phyloP scores from a whole-genome alignment of 108 stramenopile species.

The Nitzschia sp. region DNA sequence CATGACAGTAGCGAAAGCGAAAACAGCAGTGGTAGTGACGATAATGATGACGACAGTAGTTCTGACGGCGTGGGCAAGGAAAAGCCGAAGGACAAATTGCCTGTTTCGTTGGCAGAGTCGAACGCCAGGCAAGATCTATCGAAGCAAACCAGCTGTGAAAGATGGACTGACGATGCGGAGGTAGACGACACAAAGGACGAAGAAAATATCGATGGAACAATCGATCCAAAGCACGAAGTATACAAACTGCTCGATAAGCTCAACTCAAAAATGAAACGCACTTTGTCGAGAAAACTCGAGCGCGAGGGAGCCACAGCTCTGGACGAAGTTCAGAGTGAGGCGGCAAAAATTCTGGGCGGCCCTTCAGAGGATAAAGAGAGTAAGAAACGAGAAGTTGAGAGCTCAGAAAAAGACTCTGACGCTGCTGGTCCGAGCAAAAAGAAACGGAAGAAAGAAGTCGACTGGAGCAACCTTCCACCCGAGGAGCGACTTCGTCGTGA shows the following conservation, averaged over 20 bases:
- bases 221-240: slow-evolving; percentile 35
- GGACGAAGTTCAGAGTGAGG: slow-evolving; percentile 30
- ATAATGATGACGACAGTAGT: slow-evolving; percentile 1
- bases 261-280: slow-evolving; percentile 70
- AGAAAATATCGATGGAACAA: slow-evolving; percentile 17
- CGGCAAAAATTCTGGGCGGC: slow-evolving; percentile 23
- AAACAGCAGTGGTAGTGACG: slow-evolving; percentile 8
- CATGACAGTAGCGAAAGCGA: not conserved
- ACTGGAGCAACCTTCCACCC: slow-evolving; percentile 52
- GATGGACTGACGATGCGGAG: not conserved
- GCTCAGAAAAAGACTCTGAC: not conserved
- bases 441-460: slow-evolving; percentile 37
- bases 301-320: slow-evolving; percentile 32
- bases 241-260: slow-evolving; percentile 54
- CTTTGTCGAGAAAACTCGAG: slow-evolving; percentile 38
- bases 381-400: not conserved
- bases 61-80: not conserved
- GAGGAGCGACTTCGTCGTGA: slow-evolving; percentile 81
- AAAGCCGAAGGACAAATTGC: not conserved
- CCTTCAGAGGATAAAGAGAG: slow-evolving; percentile 2
- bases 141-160: not conserved
- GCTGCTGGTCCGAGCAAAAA: slow-evolving; percentile 12
- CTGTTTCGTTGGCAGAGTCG: not conserved
- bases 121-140: not conserved
- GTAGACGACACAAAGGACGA: slow-evolving; percentile 2